Evolutionary conservation across 176 grass and related monocot genomes (phyloP).

Genomic region (Avena atlantica): DNA sequence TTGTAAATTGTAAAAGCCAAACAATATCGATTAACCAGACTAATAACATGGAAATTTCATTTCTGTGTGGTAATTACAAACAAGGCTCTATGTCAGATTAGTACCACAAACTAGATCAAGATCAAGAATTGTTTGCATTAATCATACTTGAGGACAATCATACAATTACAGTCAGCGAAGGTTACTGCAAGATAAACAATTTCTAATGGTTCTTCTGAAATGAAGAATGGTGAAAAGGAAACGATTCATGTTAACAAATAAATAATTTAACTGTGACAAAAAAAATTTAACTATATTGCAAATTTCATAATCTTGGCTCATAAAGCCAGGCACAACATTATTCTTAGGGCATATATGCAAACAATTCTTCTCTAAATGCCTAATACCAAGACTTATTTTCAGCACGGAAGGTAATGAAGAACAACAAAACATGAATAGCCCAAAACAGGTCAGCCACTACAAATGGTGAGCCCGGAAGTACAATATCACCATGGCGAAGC

Average conservation of each 20-base stretch:
- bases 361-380: neutral
- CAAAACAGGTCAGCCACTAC: neutral
- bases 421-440: neutral
- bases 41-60: too few relatives aligned
- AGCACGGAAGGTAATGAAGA: neutral
- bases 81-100: too few relatives aligned
- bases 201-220: neutral
- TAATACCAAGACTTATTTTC: slow-evolving; percentile 19
- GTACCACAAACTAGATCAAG: too few relatives aligned
- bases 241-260: neutral
- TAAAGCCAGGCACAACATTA: neutral
- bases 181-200: slow-evolving; percentile 2
- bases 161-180: neutral
- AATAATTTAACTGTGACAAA: neutral
- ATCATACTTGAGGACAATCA: too few relatives aligned
- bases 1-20: too few relatives aligned
- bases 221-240: neutral
- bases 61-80: too few relatives aligned
- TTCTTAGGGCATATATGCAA: neutral
- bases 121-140: too few relatives aligned
- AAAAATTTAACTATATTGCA: neutral
- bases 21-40: too few relatives aligned
- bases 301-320: neutral
- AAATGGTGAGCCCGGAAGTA: neutral
- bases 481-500: neutral